Percentiles rank a stretch among this genome's conserved stretches.
phyloP scores from a whole-genome alignment of 1,284 basidiomycete genomes.

The Ustilago cynodontis region DNA sequence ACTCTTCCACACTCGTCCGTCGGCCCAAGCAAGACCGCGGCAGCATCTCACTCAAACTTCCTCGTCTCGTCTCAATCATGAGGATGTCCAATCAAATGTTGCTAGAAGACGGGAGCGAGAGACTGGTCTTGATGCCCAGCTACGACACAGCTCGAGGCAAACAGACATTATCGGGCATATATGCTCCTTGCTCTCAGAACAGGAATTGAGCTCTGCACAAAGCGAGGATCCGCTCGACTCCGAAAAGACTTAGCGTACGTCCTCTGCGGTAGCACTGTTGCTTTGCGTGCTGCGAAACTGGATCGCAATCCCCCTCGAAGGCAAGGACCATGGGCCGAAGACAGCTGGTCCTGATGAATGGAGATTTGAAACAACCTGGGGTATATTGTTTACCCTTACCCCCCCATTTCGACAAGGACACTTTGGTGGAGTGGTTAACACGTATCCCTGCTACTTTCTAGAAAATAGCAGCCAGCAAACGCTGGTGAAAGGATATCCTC shows the following conservation, averaged over 20 bases:
- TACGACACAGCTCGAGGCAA: background rate
- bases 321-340: no score
- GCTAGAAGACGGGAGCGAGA: background rate
- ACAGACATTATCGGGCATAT: background rate
- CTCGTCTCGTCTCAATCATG: background rate
- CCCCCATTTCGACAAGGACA: constrained; percentile 14
- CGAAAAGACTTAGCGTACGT: no score
- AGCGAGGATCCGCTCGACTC: no score
- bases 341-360: no score
- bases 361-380: background rate
- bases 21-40: background rate
- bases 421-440: constrained; percentile 61
- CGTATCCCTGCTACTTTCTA: constrained; percentile 52
- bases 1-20: background rate
- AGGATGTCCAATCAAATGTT: background rate
- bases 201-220: background rate
- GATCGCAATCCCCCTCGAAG: no score
- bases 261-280: no score
- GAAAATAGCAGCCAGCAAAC: constrained; percentile 15
- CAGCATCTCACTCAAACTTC: background rate
- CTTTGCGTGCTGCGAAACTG: no score
- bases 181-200: background rate
- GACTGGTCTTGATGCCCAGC: background rate
- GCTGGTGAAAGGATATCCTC: constrained; percentile 52
- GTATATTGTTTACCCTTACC: background rate